These are phyloP conservation scores for Picea abies DNA, from an alignment of 83 land plant species.

Conservation along the genomic window DNA sequence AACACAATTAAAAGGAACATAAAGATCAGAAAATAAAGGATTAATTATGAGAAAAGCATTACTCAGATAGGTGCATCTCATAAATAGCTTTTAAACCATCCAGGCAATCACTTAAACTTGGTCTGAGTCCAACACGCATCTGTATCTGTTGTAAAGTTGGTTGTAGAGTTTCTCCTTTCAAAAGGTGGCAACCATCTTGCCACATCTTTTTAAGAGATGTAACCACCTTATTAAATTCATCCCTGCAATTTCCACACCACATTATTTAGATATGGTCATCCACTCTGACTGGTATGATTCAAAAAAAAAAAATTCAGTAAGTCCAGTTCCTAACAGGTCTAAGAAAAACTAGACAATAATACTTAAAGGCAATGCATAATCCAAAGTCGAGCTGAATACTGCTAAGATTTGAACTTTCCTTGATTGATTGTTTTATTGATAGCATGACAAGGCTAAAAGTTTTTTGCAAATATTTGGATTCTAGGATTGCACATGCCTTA, in stretches of 20 bases:
- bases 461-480: no score
- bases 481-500: no score
- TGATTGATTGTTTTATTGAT: no score
- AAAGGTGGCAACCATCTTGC: constrained; percentile 38
- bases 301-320: not conserved
- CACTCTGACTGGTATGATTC: not conserved
- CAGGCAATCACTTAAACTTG: constrained; percentile 54
- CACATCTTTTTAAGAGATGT: constrained; percentile 41
- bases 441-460: no score
- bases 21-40: not conserved
- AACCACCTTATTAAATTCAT: constrained; percentile 32
- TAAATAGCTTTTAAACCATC: constrained; percentile 41
- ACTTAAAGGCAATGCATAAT: not conserved
- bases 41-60: constrained; percentile 12
- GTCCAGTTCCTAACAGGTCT: not conserved
- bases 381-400: not conserved
- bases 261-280: not conserved
- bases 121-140: constrained; percentile 47
- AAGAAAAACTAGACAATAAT: not conserved
- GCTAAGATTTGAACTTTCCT: no score
- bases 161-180: constrained; percentile 34
- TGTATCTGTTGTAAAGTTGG: constrained; percentile 44
- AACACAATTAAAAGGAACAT: not conserved
- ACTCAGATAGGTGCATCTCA: constrained; percentile 60
- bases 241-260: constrained; percentile 21